Conservation (phyloP, 2,329 filamentous ascomycete genomes). For the Zymoseptoria tritici region DNA sequence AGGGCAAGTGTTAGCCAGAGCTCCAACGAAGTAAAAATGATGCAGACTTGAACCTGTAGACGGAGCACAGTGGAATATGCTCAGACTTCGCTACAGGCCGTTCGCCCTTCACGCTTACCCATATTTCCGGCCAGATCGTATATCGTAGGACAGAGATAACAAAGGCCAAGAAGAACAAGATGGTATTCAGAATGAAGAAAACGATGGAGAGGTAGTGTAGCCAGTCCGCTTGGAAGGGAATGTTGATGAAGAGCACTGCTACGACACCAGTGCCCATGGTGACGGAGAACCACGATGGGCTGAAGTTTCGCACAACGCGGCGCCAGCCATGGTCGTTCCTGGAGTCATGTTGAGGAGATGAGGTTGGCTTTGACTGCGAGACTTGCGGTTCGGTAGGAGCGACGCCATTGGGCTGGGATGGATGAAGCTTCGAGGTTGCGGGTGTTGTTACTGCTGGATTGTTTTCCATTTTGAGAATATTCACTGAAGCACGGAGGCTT, state of each 20-base stretch:
- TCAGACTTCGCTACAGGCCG: too few relatives aligned
- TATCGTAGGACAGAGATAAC: conserved; percentile 54
- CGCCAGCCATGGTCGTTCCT: conserved; percentile 21
- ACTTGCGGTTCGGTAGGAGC: not conserved
- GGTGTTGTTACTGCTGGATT: conserved; percentile 1
- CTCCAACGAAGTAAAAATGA: too few relatives aligned
- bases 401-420: not conserved
- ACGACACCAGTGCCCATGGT: conserved; percentile 61
- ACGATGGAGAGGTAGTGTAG: conserved; percentile 52
- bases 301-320: conserved; percentile 25
- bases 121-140: conserved; percentile 58
- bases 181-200: conserved; percentile 54
- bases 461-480: not conserved
- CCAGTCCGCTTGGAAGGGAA: conserved; percentile 54
- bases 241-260: conserved; percentile 53
- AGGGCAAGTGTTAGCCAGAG: too few relatives aligned
- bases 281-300: conserved; percentile 25
- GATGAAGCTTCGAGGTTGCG: not conserved
- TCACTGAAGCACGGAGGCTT: not conserved
- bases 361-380: not conserved
- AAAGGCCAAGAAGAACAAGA: conserved; percentile 38
- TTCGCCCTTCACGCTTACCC: conserved; percentile 26
- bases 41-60: too few relatives aligned
- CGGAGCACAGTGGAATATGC: too few relatives aligned
- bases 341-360: not conserved